Base-by-base conservation (phyloP, 176 grass and related monocot species). In the Bonia amplexicaulis region DNA sequence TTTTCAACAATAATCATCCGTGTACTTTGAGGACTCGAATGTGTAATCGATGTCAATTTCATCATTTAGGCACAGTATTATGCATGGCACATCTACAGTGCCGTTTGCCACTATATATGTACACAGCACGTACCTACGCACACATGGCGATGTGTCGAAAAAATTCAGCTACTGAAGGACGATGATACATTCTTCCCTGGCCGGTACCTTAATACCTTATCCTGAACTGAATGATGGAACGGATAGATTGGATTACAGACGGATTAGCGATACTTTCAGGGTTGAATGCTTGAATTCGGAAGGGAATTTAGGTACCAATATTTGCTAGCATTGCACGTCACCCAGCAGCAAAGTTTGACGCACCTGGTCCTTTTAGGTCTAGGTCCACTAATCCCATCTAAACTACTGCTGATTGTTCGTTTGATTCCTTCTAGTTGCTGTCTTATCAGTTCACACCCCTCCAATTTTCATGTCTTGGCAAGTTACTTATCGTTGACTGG, bases 361-460 rank as follows among this genome's bases (percentile, higher is more conserved):
- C 45, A 15, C 9, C 71, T 82, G 61, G 71, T 9, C 47, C 49
- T 45, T 52, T 5, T 15, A 29, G 47, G 72, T 41, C 65, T 15
- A 29, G 47, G 72, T 41, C 65, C 83, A 71, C 78, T 60, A 11
- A 59, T 15, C 39, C 23, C 42, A 39, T 2, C 66, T 79, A 47
- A 57, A 80, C 41, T 31, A 12, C 9, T 0, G 6, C 39, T 39
- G 14, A 45, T 35, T 59, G 20, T 26, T 39, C n/a, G 19, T 0
- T 33, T 44, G 68, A 87, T 90, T 42, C 88, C 55, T 71, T 40
- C 78, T 14, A 20, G 88, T 82, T 90, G 16, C 71, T 71, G 9
- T 82, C 83, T 71, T 47, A 54, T 51, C 42, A 11, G 71, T 71
- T 40, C 59, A 12, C 42, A 17, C 19, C 46, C 0, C 0, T 35